phyloP scores from a whole-genome alignment of 78 protist genomes.

The Dictyostelium brefeldianum region DNA sequence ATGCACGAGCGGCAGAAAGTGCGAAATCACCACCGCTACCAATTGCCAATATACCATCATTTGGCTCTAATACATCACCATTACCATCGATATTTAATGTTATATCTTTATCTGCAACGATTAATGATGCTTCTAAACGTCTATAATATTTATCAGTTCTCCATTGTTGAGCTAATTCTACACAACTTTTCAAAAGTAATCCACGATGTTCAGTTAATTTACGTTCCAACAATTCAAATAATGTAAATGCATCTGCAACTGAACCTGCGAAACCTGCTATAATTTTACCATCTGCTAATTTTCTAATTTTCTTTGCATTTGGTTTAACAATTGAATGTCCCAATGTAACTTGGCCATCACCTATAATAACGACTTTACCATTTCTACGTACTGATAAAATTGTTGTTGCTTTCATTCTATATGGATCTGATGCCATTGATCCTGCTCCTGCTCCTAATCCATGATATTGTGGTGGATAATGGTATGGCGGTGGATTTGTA shows the following conservation, averaged over 20 bases:
- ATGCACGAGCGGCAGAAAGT: conserved; percentile 91
- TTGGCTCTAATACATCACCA: conserved; percentile 92
- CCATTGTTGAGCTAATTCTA: conserved; percentile 93
- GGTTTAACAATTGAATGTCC: conserved; percentile 85
- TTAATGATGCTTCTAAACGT: conserved; percentile 85
- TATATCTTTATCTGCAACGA: conserved; percentile 83
- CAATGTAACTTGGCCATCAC: conserved; percentile 90
- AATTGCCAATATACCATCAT: conserved; percentile 87
- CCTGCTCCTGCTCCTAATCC: neutral
- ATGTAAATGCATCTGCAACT: conserved; percentile 91
- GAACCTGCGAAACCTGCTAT: conserved; percentile 91
- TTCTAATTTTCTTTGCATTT: conserved; percentile 88
- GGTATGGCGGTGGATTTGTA: neutral
- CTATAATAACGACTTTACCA: conserved; percentile 83
- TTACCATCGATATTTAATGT: conserved; percentile 85
- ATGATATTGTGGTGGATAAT: conserved; percentile 2
- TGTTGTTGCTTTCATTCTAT: conserved; percentile 79
- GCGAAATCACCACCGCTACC: conserved; percentile 92
- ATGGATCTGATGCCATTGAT: conserved; percentile 8
- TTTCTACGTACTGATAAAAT: conserved; percentile 82
- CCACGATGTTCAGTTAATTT: conserved; percentile 89
- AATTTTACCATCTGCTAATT: conserved; percentile 79
- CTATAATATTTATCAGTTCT: conserved; percentile 91
- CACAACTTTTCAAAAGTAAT: conserved; percentile 85
- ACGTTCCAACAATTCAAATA: conserved; percentile 89